Evolutionary conservation across 2,329 filamentous ascomycete genomes (phyloP).

Genomic region (Aspergillus texensis): DNA sequence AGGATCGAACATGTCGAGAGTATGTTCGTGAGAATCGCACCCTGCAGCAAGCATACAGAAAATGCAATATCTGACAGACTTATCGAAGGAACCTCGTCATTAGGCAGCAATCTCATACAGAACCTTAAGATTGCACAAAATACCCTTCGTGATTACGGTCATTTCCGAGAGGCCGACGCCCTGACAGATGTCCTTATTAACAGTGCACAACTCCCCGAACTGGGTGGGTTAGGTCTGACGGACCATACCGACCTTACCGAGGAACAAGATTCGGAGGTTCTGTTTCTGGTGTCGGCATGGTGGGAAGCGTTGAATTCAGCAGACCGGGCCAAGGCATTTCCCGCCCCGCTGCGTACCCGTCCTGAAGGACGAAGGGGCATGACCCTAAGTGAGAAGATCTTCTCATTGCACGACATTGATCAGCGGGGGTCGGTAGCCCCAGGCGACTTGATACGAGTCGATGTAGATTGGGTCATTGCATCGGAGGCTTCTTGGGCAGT

Average conservation of each 20-base stretch:
- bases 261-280: conserved; percentile 22
- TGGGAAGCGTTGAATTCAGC: conserved; percentile 32
- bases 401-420: conserved; percentile 42
- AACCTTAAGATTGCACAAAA: background rate
- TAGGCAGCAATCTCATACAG: background rate
- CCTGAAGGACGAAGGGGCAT: conserved; percentile 20
- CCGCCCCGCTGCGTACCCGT: conserved; percentile 12
- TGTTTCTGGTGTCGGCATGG: conserved; percentile 32
- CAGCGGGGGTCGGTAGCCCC: conserved; percentile 28
- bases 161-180: conserved; percentile 13
- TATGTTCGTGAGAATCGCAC: background rate
- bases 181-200: conserved; percentile 23
- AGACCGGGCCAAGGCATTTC: conserved; percentile 19
- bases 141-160: background rate
- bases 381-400: conserved; percentile 40
- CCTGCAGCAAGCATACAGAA: background rate
- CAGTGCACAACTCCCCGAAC: conserved; percentile 20
- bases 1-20: background rate
- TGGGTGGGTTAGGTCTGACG: conserved; percentile 21
- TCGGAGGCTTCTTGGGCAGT: conserved; percentile 48
- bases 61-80: background rate
- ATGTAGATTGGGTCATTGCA: conserved; percentile 52
- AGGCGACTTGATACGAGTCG: conserved; percentile 47
- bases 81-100: background rate
- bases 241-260: background rate